Evolutionary conservation across 768 basidiomycete genomes (phyloP).

Genomic region (Cystofilobasidium ferigula): DNA sequence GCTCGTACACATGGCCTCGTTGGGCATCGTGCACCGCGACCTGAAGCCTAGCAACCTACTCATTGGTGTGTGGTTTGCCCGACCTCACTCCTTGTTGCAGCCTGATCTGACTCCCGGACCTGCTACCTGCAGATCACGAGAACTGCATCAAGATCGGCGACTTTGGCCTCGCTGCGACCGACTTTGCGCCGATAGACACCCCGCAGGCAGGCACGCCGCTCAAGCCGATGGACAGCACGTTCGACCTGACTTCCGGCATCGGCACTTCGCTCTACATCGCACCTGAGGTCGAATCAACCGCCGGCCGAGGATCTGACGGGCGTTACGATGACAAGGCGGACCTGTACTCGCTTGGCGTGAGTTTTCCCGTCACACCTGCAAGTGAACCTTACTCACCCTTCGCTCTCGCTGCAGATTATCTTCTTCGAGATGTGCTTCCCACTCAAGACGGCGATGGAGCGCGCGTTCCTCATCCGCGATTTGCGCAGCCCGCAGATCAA

Average conservation of each 20-base stretch:
- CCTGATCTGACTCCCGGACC: neutral
- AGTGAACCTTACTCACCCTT: neutral
- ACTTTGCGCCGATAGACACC: conserved; percentile 24
- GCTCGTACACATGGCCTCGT: conserved; percentile 72
- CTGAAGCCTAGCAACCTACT: conserved; percentile 92
- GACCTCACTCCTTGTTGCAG: neutral
- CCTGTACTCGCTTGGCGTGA: conserved; percentile 83
- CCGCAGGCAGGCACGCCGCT: conserved; percentile 30
- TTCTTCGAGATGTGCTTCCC: conserved; percentile 93
- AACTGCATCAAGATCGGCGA: conserved; percentile 59
- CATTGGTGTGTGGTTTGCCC: conserved; percentile 51
- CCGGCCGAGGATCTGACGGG: conserved; percentile 38
- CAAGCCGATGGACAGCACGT: conserved; percentile 26
- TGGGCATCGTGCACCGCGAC: conserved; percentile 63
- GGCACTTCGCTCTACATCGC: conserved; percentile 88
- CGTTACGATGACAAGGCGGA: conserved; percentile 72
- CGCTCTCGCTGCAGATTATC: conserved; percentile 52
- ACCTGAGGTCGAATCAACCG: conserved; percentile 66
- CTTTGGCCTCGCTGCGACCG: conserved; percentile 55
- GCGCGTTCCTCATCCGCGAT: conserved; percentile 69
- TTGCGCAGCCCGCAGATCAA: conserved; percentile 59
- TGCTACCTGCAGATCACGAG: conserved; percentile 29
- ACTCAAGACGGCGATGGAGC: conserved; percentile 68
- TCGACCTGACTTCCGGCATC: conserved; percentile 45
- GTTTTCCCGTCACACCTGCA: conserved; percentile 31